Percentiles rank a stretch among this genome's conserved stretches.
These are phyloP conservation scores for Anacardium occidentale DNA, from an alignment of 345 rosid genomes.

Conservation along the genomic window DNA sequence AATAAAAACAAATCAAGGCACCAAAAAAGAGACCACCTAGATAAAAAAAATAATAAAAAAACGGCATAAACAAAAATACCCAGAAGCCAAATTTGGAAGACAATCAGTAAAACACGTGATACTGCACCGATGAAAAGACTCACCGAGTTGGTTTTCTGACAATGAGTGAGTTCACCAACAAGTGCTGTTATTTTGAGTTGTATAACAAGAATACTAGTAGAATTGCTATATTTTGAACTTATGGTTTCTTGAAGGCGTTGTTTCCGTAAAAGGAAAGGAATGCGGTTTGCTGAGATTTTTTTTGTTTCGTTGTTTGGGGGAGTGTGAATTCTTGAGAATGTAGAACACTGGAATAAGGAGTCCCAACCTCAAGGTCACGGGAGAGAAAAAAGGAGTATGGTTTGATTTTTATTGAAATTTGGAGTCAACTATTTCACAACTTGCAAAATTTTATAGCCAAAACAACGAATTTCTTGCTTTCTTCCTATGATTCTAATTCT, in stretches of 20 bases:
- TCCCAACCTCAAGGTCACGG: not conserved
- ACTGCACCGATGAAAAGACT: conserved; percentile 28
- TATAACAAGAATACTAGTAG: not conserved
- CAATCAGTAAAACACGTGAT: conserved; percentile 19
- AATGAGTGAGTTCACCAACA: conserved; percentile 10
- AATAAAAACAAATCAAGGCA: conserved; percentile 4
- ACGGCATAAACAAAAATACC: conserved; percentile 23
- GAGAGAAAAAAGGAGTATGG: not conserved
- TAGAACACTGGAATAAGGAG: conserved; percentile 24
- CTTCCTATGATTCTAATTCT: too few species aligned
- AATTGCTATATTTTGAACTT: not conserved
- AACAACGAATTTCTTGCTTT: too few species aligned
- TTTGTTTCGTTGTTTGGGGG: not conserved
- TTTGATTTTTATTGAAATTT: too few species aligned
- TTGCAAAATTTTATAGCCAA: too few species aligned
- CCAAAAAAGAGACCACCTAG: conserved; percentile 15
- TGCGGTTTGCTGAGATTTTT: conserved; percentile 18
- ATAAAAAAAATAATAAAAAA: too few species aligned
- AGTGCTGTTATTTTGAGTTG: not conserved
- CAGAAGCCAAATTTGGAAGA: conserved; percentile 25
- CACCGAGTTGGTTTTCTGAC: conserved; percentile 24
- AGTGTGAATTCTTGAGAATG: conserved; percentile 27
- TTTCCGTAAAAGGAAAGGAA: conserved; percentile 20
- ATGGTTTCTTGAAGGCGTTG: not conserved
- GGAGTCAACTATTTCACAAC: too few species aligned